phyloP scores from a whole-genome alignment of 2,329 filamentous ascomycete genomes.

The Colletotrichum scovillei region DNA sequence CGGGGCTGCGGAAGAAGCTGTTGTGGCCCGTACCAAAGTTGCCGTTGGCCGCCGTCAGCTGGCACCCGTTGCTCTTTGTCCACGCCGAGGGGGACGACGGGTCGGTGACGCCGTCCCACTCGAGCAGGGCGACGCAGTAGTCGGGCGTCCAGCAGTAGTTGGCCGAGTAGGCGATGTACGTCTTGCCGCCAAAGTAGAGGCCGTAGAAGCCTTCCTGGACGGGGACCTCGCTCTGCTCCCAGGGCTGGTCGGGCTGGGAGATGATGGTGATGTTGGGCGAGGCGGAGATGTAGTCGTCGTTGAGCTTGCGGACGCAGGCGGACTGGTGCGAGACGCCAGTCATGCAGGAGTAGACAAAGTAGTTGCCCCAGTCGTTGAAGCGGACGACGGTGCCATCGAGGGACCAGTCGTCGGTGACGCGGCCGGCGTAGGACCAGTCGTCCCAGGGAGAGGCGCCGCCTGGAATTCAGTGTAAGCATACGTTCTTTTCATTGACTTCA shows the following conservation, averaged over 20 bases:
- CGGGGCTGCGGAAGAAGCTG: constrained; percentile 68
- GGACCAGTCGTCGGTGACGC: constrained; percentile 60
- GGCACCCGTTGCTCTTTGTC: constrained; percentile 62
- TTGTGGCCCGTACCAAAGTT: constrained; percentile 69
- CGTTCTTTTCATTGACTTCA: background rate
- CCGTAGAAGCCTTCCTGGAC: constrained; percentile 68
- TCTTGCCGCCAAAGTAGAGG: constrained; percentile 64
- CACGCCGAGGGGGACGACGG: constrained; percentile 57
- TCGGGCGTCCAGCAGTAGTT: constrained; percentile 67
- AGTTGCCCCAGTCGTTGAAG: constrained; percentile 57
- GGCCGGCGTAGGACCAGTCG: constrained; percentile 58
- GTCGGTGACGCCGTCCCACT: constrained; percentile 62
- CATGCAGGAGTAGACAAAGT: constrained; percentile 67
- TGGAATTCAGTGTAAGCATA: constrained; percentile 37
- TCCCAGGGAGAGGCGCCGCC: constrained; percentile 65
- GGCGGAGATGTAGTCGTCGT: constrained; percentile 53
- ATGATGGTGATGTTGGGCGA: constrained; percentile 58
- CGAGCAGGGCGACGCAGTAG: constrained; percentile 65
- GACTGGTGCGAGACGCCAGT: constrained; percentile 51
- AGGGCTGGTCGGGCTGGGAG: constrained; percentile 60
- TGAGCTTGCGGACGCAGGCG: constrained; percentile 52
- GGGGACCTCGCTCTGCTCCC: constrained; percentile 60
- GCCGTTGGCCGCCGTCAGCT: constrained; percentile 64
- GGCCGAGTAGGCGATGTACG: constrained; percentile 64
- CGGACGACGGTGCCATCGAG: constrained; percentile 66